Conservation (phyloP, 1,139 yeast genomes). For the Zygoascus sp. region DNA sequence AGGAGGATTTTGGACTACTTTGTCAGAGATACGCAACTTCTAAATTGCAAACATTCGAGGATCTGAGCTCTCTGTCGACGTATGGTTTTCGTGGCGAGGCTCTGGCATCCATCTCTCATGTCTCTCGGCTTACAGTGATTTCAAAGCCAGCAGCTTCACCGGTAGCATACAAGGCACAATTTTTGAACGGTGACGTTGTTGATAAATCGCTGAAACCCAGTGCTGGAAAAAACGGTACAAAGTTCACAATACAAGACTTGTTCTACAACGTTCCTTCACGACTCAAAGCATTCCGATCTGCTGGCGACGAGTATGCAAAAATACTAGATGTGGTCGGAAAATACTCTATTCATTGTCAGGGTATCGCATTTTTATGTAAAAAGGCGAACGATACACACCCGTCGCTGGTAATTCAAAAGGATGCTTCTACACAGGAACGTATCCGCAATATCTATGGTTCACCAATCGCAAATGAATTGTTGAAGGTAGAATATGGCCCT, state of each 20-base stretch:
- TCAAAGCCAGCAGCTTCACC: constrained; percentile 60
- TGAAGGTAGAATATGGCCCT: constrained; percentile 34
- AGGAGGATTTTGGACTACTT: constrained; percentile 51
- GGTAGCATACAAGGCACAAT: constrained; percentile 64
- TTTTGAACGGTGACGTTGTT: constrained; percentile 56
- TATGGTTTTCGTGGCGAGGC: constrained; percentile 87
- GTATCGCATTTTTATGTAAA: constrained; percentile 75
- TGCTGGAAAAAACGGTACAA: constrained; percentile 89
- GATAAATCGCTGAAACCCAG: constrained; percentile 49
- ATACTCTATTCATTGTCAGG: constrained; percentile 69
- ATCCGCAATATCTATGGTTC: constrained; percentile 73
- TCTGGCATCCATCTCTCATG: constrained; percentile 61
- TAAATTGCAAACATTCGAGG: constrained; percentile 51
- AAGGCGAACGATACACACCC: constrained; percentile 55
- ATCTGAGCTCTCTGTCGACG: constrained; percentile 48
- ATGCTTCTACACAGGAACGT: constrained; percentile 47
- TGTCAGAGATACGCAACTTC: constrained; percentile 73
- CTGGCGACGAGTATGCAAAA: constrained; percentile 69
- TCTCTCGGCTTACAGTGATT: constrained; percentile 62
- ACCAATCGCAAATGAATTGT: constrained; percentile 59
- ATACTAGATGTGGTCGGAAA: constrained; percentile 80
- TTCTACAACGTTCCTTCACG: constrained; percentile 88
- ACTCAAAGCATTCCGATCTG: constrained; percentile 56
- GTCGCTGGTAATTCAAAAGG: constrained; percentile 23
- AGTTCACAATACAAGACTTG: constrained; percentile 77